Evolutionary conservation across 176 grass and related monocot species (phyloP), one percentile per base, ranked within the genome.

Genomic region (Paspalum vaginatum): DNA sequence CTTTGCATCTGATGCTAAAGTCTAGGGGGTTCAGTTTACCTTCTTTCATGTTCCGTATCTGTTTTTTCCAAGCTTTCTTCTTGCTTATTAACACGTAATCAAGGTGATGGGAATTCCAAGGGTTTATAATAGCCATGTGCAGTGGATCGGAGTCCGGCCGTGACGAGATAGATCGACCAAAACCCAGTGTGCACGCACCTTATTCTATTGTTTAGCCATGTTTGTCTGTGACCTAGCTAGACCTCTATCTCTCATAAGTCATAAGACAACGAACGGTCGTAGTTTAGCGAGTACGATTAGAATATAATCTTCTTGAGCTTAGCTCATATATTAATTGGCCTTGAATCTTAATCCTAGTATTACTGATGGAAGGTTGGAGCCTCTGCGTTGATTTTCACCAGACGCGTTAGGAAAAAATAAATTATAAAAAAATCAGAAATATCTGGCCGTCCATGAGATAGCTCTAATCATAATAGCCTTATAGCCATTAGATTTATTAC

Each of bases 1-100:
- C 81, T 88, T 88, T 84, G 81, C 81, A 88, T 84, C 81, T 61
- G 87, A 88, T 88, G 46, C 87, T 75, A 62, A 56, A 42, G 60
- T 47, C 38, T 55, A 54, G 32, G 41, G 15, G 43, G 69, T 46
- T 69, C 12, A 61, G 70, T 47, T 80, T 68, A 77, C 61, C 32
- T 20, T 61, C 7, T 21, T 20, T 47, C 14, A 26, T 70, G 52
- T 88, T 88, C 68, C 68, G 68, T 74, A 39, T 38, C 61, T 45
- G 60, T 79, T 67, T 74, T 74, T 8, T 4, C 11, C 68, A 49
- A 68, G 59, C 75, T 65, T 18, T 26, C 49, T 4, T 72, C 78
- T 72, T 72, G 37, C 73, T 72, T 22, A 65, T 13, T 49, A 56
- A 87, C 65, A 55, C 65, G 48, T 37, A 57, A 49, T 49, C 42